Base-by-base conservation (phyloP, 1,284 basidiomycete genomes). In the Meripilus lineatus region DNA sequence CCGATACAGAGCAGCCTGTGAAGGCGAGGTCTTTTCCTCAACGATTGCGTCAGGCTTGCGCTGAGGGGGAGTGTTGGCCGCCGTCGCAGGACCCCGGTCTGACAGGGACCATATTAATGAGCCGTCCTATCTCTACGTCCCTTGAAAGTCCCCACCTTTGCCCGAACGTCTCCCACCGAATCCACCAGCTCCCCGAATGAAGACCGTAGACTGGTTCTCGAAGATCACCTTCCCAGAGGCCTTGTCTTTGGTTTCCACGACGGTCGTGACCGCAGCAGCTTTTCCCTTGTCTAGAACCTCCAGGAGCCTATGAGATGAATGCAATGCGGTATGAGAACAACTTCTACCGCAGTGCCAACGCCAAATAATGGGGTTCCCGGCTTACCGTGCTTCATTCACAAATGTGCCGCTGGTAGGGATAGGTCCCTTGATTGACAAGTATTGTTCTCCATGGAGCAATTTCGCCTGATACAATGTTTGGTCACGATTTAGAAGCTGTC, bases 401-500 rank as follows among this genome's bases (percentile, higher is more conserved):
- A 98, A 70, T n/a, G 84, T 83, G 2, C 81, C 94, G 50, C 76
- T 84, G 1, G 90, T 93, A 0, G 95, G 94, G 52, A 98, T 90
- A 1, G 87, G 83, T 1, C 71, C 83, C 60, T 90, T 89, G 67
- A 99, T 93, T 50, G 82, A 75, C 50, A 99, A 71, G 66, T 92
- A 98, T 63, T 99, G 96, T 66, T 99, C 95, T 47, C 95, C 95
- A 66, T 99, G 96, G 22, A 99, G 76, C n/a, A 99, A 74, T 70
- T 93, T 97, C 49, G 93, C 90, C 78, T 90, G 55, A 5, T 14
- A 28, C 48, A n/a, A 38, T 40, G 22, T 57, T 30, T 38, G 8
- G 21, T 32, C n/a, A 5, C 6, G 13, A 35, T 14, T 6, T 20
- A 42, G 25, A 21, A 30, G 15, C 21, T 14, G 30, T 44, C 17